Conservation (phyloP, 148 eudicot genomes). For the Rhododendron williamsianum region DNA sequence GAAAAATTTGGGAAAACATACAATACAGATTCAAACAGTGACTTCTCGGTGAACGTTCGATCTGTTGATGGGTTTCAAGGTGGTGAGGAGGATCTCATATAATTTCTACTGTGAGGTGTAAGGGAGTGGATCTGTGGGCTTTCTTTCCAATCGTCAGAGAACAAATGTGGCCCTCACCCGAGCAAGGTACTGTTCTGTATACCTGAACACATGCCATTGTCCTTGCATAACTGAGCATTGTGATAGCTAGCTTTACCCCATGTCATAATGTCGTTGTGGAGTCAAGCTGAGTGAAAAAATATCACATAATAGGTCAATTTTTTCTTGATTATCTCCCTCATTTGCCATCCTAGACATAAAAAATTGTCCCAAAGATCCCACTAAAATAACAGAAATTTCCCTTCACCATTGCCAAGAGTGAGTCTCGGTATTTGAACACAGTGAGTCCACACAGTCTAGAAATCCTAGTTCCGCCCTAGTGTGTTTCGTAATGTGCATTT, state of each 20-base stretch:
- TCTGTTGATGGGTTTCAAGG: not conserved
- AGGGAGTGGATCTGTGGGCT: constrained; percentile 54
- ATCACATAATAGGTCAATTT: too few species aligned
- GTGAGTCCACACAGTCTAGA: not conserved
- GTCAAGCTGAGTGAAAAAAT: not conserved
- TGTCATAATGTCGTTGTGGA: not conserved
- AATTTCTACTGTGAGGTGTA: constrained; percentile 61
- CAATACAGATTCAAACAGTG: not conserved
- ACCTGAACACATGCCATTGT: not conserved
- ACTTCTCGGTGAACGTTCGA: not conserved
- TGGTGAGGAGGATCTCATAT: constrained; percentile 41
- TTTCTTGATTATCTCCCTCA: not conserved
- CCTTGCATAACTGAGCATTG: not conserved
- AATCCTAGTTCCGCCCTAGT: not conserved
- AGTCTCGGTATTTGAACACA: not conserved
- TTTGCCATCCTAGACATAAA: not conserved
- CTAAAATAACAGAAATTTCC: too few species aligned
- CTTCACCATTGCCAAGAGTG: too few species aligned
- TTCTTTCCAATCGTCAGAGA: constrained; percentile 57
- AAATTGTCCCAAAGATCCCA: not conserved
- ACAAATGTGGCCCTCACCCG: constrained; percentile 26
- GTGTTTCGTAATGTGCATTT: too few species aligned
- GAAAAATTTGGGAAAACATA: not conserved
- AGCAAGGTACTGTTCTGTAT: constrained; percentile 32
- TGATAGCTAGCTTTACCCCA: constrained; percentile 35